These are phyloP conservation scores for Lactarius pseudohatsudake DNA, from an alignment of 768 basidiomycete species.

Conservation along the genomic window DNA sequence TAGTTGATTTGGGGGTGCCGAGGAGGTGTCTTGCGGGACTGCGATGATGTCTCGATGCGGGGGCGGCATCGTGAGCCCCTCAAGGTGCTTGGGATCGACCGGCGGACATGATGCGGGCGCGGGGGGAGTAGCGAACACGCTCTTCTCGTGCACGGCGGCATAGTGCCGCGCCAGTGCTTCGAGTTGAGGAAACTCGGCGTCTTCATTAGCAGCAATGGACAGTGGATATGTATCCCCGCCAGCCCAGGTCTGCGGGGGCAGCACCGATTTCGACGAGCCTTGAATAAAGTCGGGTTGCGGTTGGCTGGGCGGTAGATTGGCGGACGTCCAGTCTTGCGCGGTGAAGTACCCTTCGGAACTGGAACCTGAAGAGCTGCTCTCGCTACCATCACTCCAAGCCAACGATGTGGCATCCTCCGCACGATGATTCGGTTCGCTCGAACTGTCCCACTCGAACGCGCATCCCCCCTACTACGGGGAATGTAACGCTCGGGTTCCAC, in stretches of 20 bases:
- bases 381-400: background rate
- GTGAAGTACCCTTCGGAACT: slow-evolving; percentile 19
- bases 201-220: background rate
- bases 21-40: background rate
- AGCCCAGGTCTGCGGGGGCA: background rate
- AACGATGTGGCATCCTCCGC: background rate
- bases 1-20: background rate
- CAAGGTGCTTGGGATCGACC: background rate
- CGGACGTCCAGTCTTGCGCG: slow-evolving; percentile 12
- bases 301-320: background rate
- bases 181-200: slow-evolving; percentile 3
- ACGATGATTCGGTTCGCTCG: slow-evolving; percentile 4
- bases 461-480: slow-evolving; percentile 21
- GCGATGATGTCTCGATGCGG: background rate
- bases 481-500: slow-evolving; percentile 16
- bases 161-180: slow-evolving; percentile 17
- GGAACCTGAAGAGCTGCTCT: background rate
- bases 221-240: background rate
- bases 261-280: slow-evolving; percentile 14
- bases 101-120: background rate
- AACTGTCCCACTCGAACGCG: slow-evolving; percentile 24
- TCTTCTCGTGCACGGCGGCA: slow-evolving; percentile 4
- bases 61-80: background rate
- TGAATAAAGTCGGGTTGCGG: slow-evolving; percentile 18
- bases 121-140: background rate